Evolutionary conservation across 1,284 basidiomycete species (phyloP).

Genomic region (Cutaneotrichosporon sp.): DNA sequence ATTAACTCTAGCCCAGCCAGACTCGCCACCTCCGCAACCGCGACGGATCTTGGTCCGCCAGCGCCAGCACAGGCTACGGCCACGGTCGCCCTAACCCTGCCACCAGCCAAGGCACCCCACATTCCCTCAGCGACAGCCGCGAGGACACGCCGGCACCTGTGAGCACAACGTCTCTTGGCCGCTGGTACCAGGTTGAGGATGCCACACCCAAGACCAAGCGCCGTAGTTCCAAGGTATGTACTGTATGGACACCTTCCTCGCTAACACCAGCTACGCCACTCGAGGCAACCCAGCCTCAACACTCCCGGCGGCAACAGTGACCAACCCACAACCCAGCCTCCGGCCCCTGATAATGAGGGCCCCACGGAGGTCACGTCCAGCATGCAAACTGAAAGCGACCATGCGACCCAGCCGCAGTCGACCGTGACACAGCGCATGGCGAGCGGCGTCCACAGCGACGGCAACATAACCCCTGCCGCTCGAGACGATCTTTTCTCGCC

Average conservation of each 20-base stretch:
- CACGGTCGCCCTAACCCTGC: neutral
- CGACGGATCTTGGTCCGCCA: neutral
- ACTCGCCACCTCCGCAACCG: neutral
- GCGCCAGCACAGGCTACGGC: neutral
- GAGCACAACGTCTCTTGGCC: neutral
- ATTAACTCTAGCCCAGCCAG: neutral
- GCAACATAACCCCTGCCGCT: neutral
- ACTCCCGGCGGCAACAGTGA: too few relatives aligned
- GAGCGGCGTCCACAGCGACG: neutral
- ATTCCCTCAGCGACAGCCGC: neutral
- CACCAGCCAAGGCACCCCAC: neutral
- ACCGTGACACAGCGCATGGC: neutral
- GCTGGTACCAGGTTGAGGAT: neutral
- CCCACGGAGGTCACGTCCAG: neutral
- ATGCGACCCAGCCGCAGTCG: neutral
- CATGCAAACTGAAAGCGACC: neutral
- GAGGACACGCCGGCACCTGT: neutral
- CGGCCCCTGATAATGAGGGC: neutral
- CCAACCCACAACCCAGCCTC: neutral
- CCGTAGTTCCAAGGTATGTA: neutral
- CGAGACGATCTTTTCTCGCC: neutral
- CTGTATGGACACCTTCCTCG: neutral
- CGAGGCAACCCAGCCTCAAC: neutral
- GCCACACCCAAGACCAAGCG: neutral
- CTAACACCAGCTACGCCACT: neutral